Evolutionary conservation across 225 moss, liverwort and hornwort genomes (phyloP), one percentile per base, ranked within the genome.

Genomic region (Pseudoscleropodium purum): DNA sequence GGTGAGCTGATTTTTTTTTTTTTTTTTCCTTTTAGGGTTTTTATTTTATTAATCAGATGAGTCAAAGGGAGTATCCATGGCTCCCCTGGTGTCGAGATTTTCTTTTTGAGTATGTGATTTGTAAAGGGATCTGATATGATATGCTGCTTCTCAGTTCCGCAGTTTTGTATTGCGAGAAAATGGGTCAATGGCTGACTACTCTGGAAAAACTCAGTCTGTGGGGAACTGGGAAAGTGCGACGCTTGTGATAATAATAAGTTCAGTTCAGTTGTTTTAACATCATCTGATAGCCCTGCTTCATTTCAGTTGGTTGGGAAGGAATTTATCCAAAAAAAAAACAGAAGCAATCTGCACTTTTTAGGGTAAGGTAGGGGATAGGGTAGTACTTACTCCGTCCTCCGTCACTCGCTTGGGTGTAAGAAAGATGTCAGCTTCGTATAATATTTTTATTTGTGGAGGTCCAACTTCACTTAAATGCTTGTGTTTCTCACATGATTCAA

Each of bases 21-120:
- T 47, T 47, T 9, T 47, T 47, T 47, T 45, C n/a, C n/a, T 47
- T 47, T 57, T 21, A 57, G 60, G 60, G 11, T 60, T 23, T 59
- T 59, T 4, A 24, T 59, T 23, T 10, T 10, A 25, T 21, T 59
- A 60, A 60, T 24, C 24, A 60, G 60, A 24, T 24, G 34, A 66
- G 66, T 66, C 92, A 92, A 90, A 90, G 85, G 45, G 52, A 90
- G 81, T 75, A 90, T 87, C 92, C 31, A 26, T 67, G 16, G 69
- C 52, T 81, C 68, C 81, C 51, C 87, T 81, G 87, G 79, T 49
- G 33, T 7, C 15, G 45, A 88, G 87, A 92, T 75, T 72, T 72
- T 19, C 85, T n/a, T 26, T 47, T 79, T 64, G 54, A 84, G 87
- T 78, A 17, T 47, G 27, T 79, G 87, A 79, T 87, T 87, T 67